phyloP scores from a whole-genome alignment of 2,329 filamentous ascomycete genomes.

The Teratosphaeria gauchensis region DNA sequence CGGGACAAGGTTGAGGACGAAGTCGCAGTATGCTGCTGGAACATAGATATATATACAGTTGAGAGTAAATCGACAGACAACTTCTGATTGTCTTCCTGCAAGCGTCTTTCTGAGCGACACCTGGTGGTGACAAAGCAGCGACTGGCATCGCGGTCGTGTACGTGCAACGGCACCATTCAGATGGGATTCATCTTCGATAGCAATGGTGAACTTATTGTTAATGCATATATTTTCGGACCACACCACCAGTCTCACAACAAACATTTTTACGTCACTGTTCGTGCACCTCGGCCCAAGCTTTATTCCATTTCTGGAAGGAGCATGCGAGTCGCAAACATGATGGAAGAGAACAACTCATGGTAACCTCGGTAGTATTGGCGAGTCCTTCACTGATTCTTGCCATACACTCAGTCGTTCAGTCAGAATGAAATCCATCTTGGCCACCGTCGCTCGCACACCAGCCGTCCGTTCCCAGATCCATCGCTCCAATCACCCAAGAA shows the following conservation, averaged over 20 bases:
- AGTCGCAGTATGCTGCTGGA: constrained; percentile 18
- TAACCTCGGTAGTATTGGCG: not conserved
- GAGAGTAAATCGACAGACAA: not conserved
- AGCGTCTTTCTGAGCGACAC: too few species aligned
- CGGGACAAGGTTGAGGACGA: constrained; percentile 22
- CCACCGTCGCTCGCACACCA: constrained; percentile 8
- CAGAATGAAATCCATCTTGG: constrained; percentile 10
- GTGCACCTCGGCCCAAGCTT: not conserved
- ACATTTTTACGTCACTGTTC: not conserved
- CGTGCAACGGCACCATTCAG: too few species aligned
- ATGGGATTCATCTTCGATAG: not conserved
- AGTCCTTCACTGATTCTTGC: not conserved
- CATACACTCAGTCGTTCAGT: not conserved
- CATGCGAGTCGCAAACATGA: not conserved
- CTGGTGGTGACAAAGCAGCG: too few species aligned
- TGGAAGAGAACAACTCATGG: not conserved
- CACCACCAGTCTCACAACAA: not conserved
- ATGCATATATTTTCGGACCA: not conserved
- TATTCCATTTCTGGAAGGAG: not conserved
- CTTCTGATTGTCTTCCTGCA: not conserved
- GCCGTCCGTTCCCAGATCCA: constrained; percentile 18
- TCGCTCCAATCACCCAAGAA: constrained; percentile 21
- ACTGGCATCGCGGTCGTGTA: too few species aligned
- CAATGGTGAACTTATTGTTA: not conserved
- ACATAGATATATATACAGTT: not conserved